Evolutionary conservation across 805 yeast genomes (phyloP), one percentile per base, ranked within the genome.

Genomic region (Wickerhamia fluorescens): DNA sequence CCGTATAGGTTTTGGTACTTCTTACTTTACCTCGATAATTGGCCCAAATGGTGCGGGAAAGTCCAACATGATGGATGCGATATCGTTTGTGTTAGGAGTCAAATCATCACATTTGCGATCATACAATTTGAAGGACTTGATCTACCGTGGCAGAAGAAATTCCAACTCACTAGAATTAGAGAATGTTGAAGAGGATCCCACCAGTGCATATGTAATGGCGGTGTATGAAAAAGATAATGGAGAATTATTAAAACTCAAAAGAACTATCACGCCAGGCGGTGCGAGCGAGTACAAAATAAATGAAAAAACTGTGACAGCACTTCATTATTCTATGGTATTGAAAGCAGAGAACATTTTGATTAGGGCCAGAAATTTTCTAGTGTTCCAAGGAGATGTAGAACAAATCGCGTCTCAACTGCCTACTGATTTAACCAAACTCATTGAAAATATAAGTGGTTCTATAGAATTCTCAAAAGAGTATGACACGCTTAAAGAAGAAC

Each of bases 41-140:
- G 98, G 98, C 1, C 97, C 97, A n/a, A 92, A 92, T 66, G 98
- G 98, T 19, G 82, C 96, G 1, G 98, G 98, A 6, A 92, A 92
- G 58, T 83, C 95, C 23, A 92, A 92, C 49, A 82, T 92, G 76
- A 88, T 92, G 82, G 98, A 92, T 52, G 96, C 98, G 20, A 81
- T 92, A 25, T 80, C 96, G 13, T 92, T 92, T 53, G 97, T 89
- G 6, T 66, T 92, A 20, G 98, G 98, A 15, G 76, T 89, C 27
- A 66, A 80, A 42, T 71, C 86, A 13, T 58, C 67, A 11, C 88
- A 83, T 33, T 63, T 92, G 34, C 71, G 98, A 43, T 84, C 96
- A 2, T 61, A 68, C 8, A 72, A 74, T 31, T 53, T 86, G 45
- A 73, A 69, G 28, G 96, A 89, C 41, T 66, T 92, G 47, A 74